phyloP scores from a whole-genome alignment of 2,329 filamentous ascomycete genomes.

The Talaromyces albobiverticillius region DNA sequence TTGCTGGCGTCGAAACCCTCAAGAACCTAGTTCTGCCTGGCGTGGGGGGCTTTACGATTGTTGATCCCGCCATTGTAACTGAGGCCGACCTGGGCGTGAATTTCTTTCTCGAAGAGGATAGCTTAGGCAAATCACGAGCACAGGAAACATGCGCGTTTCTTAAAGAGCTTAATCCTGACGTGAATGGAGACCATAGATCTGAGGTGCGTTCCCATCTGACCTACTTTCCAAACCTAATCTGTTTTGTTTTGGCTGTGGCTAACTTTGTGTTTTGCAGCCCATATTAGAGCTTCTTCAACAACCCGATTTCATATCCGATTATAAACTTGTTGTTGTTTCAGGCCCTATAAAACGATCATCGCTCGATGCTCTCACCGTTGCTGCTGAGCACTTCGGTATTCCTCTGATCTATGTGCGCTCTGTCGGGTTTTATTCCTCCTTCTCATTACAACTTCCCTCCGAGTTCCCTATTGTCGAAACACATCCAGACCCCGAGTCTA shows the following conservation, averaged over 20 bases:
- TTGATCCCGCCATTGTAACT: constrained; percentile 72
- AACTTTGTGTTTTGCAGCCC: constrained; percentile 23
- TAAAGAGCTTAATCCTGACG: constrained; percentile 88
- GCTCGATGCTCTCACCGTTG: constrained; percentile 49
- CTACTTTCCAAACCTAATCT: neutral
- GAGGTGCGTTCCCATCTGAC: constrained; percentile 42
- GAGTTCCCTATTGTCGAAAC: constrained; percentile 92
- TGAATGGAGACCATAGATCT: constrained; percentile 68
- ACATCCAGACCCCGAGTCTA: constrained; percentile 83
- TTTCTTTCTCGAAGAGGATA: constrained; percentile 85
- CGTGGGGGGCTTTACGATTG: constrained; percentile 87
- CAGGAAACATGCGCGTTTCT: constrained; percentile 74
- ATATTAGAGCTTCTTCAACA: constrained; percentile 38
- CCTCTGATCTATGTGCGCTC: constrained; percentile 82
- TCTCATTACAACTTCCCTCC: constrained; percentile 73
- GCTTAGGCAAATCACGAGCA: constrained; percentile 73
- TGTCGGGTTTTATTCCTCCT: constrained; percentile 88
- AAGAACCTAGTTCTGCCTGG: constrained; percentile 97
- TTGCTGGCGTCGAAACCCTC: constrained; percentile 83
- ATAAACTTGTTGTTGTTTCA: constrained; percentile 61
- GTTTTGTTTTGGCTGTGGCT: constrained; percentile 10
- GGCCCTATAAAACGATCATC: constrained; percentile 56
- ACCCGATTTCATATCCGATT: constrained; percentile 42
- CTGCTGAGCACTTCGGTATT: constrained; percentile 57
- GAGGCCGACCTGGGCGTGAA: constrained; percentile 89